Percentiles rank a stretch among this genome's conserved stretches.
Evolutionary conservation across 2,329 filamentous ascomycete genomes (phyloP).

Genomic region (Seiridium unicorne): DNA sequence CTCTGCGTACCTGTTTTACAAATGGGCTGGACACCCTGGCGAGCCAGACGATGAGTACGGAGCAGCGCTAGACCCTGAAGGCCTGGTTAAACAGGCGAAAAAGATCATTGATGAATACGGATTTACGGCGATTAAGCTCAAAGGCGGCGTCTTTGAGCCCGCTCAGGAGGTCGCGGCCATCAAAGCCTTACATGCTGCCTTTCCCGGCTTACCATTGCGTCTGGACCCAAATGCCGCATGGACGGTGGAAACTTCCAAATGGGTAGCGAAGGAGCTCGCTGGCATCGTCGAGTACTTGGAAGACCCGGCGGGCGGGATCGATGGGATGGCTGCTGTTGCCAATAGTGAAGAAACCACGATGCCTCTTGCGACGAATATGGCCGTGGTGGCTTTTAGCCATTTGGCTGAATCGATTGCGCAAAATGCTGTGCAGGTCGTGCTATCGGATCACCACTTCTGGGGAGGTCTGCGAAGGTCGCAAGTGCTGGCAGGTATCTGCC

Average conservation of each 20-base stretch:
- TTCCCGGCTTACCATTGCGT: constrained; percentile 33
- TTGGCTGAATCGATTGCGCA: constrained; percentile 35
- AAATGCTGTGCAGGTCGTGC: constrained; percentile 37
- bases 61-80: constrained; percentile 31
- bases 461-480: constrained; percentile 40
- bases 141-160: constrained; percentile 39
- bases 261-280: constrained; percentile 35
- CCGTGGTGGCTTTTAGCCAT: constrained; percentile 38
- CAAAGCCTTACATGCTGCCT: constrained; percentile 34
- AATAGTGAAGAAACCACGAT: constrained; percentile 31
- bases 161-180: constrained; percentile 36
- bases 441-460: constrained; percentile 43
- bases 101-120: constrained; percentile 40
- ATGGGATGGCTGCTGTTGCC: constrained; percentile 41
- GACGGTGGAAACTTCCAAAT: constrained; percentile 36
- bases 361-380: constrained; percentile 42
- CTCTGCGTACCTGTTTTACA: constrained; percentile 43
- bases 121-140: constrained; percentile 41
- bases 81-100: constrained; percentile 31
- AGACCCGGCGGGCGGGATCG: constrained; percentile 37
- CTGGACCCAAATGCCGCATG: constrained; percentile 37
- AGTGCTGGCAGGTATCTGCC: constrained; percentile 33
- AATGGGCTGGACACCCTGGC: constrained; percentile 39
- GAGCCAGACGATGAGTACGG: constrained; percentile 38
- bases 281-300: constrained; percentile 37